Conservation (phyloP, 768 basidiomycete species). For the Collybia sordida region DNA sequence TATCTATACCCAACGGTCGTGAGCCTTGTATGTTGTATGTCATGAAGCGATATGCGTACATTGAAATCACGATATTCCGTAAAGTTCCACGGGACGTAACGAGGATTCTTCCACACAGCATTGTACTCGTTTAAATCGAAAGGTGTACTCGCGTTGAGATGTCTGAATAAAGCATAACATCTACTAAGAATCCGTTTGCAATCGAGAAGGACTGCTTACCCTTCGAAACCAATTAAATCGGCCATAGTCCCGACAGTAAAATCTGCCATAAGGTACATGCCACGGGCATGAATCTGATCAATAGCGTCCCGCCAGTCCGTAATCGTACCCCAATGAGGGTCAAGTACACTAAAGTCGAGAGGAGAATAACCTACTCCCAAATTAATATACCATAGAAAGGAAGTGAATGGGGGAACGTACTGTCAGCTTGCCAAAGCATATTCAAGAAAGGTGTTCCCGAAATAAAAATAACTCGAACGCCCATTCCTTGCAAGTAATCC, state of each 20-base stretch:
- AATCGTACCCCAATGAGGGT: slow-evolving; percentile 91
- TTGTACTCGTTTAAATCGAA: slow-evolving; percentile 76
- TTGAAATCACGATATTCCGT: slow-evolving; percentile 81
- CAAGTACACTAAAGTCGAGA: slow-evolving; percentile 84
- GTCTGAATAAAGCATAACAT: slow-evolving; percentile 39
- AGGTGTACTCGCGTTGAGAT: slow-evolving; percentile 77
- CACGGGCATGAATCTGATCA: slow-evolving; percentile 72
- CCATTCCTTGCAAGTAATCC: slow-evolving; percentile 92
- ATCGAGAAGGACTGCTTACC: slow-evolving; percentile 46
- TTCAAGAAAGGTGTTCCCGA: slow-evolving; percentile 92
- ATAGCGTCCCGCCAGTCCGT: slow-evolving; percentile 77
- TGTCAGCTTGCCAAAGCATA: slow-evolving; percentile 97
- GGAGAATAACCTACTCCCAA: slow-evolving; percentile 78
- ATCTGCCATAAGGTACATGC: slow-evolving; percentile 93
- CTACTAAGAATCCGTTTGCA: neutral
- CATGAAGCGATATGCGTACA: slow-evolving; percentile 33
- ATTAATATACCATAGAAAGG: slow-evolving; percentile 6
- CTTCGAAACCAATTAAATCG: slow-evolving; percentile 83
- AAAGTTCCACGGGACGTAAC: slow-evolving; percentile 84
- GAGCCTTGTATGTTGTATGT: slow-evolving; percentile 2
- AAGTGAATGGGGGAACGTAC: slow-evolving; percentile 44
- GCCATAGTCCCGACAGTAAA: slow-evolving; percentile 94
- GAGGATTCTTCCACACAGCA: slow-evolving; percentile 71
- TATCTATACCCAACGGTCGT: slow-evolving; percentile 39
- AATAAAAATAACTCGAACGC: slow-evolving; percentile 80